These are phyloP conservation scores for Chlorella sp. DNA, from an alignment of 139 green algal species.

Conservation along the genomic window DNA sequence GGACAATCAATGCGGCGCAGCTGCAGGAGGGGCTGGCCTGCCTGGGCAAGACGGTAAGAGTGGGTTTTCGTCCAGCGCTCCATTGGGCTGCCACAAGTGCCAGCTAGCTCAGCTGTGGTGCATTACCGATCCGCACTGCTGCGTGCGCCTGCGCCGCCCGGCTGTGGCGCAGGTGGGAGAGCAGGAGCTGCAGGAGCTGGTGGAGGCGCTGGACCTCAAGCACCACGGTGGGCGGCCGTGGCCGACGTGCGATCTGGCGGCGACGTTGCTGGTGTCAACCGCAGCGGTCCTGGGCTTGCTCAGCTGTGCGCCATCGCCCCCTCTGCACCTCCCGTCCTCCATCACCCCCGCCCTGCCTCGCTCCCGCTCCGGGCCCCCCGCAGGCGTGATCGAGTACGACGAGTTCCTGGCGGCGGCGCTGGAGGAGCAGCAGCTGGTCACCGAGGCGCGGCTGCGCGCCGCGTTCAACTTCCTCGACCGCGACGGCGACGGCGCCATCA, in stretches of 20 bases:
- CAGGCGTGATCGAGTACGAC: conserved; percentile 15
- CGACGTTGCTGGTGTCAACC: too few species aligned
- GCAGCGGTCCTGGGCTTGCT: too few species aligned
- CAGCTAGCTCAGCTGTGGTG: not conserved
- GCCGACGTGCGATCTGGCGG: too few species aligned
- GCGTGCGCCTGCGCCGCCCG: not conserved
- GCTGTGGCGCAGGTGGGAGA: conserved; percentile 17
- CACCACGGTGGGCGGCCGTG: too few species aligned
- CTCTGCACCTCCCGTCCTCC: too few species aligned
- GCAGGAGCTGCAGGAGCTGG: conserved; percentile 26
- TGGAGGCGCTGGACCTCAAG: conserved; percentile 32
- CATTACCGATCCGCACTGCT: not conserved
- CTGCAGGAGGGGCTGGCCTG: conserved; percentile 17
- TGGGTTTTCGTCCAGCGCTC: too few species aligned
- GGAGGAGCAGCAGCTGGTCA: conserved; percentile 26
- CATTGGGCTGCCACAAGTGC: not conserved
- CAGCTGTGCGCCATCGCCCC: too few species aligned
- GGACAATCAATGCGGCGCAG: conserved; percentile 8
- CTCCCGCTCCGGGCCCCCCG: too few species aligned
- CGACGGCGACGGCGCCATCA: conserved; percentile 3
- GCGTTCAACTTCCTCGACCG: conserved; percentile 34
- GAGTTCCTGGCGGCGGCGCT: conserved; percentile 22
- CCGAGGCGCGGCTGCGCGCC: conserved; percentile 14
- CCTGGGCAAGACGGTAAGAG: conserved; percentile 21
- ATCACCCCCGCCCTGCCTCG: too few species aligned